phyloP scores from a whole-genome alignment of 371 early-diverging fungal genomes.

The Mortierella sp. region DNA sequence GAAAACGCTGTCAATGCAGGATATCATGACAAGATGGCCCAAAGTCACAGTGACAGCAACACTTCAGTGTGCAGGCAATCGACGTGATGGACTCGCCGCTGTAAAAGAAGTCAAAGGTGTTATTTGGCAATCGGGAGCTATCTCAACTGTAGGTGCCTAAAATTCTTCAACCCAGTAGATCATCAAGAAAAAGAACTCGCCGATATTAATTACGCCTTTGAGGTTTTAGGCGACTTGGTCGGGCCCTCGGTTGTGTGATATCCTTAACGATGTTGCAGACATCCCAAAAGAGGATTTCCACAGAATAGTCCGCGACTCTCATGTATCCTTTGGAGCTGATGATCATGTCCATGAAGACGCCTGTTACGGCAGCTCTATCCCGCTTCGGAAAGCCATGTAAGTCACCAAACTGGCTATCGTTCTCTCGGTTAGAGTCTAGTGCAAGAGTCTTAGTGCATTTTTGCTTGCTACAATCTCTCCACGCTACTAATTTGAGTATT shows the following conservation, averaged over 20 bases:
- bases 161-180: no score
- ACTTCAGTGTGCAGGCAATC: slow-evolving; percentile 80
- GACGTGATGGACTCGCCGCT: slow-evolving; percentile 83
- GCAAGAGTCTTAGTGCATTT: neutral
- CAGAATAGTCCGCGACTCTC: slow-evolving; percentile 56
- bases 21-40: slow-evolving; percentile 46
- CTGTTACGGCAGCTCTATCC: slow-evolving; percentile 87
- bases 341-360: slow-evolving; percentile 76
- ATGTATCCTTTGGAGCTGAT: slow-evolving; percentile 80
- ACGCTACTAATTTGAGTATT: no score
- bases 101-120: slow-evolving; percentile 82
- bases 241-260: slow-evolving; percentile 80
- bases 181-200: no score
- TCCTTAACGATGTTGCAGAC: slow-evolving; percentile 65
- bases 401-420: slow-evolving; percentile 4
- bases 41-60: slow-evolving; percentile 40
- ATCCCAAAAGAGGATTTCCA: slow-evolving; percentile 55
- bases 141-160: slow-evolving; percentile 66
- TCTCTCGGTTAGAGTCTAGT: no score
- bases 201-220: no score
- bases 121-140: slow-evolving; percentile 85
- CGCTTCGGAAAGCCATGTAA: slow-evolving; percentile 80
- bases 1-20: slow-evolving; percentile 33
- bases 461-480: no score
- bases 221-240: slow-evolving; percentile 77